A percentile compares a stretch with the other conserved stretches of the same genome.
Evolutionary conservation across 2,329 filamentous ascomycete species (phyloP).

Genomic region (Ophiocordyceps camponoti-floridani): DNA sequence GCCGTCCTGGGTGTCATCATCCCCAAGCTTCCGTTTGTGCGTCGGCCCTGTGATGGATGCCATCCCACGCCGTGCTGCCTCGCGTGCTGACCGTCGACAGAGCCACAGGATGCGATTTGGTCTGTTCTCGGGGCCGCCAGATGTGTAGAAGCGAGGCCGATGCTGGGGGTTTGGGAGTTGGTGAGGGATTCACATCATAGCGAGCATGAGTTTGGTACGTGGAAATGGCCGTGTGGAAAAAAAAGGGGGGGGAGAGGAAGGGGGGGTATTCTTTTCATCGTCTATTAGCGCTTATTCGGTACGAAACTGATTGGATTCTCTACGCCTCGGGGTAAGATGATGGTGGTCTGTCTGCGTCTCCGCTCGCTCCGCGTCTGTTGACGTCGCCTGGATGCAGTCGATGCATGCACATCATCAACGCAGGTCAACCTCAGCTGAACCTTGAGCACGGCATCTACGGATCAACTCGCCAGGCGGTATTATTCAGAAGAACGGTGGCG

Average conservation of each 20-base stretch:
- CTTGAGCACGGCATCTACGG: too few species aligned
- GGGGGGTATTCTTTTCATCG: too few species aligned
- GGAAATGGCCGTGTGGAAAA: slow-evolving; percentile 6
- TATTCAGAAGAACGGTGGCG: too few species aligned
- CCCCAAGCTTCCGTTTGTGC: slow-evolving; percentile 85
- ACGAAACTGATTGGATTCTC: slow-evolving; percentile 12
- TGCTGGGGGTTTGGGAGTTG: slow-evolving; percentile 2
- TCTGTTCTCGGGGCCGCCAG: slow-evolving; percentile 50
- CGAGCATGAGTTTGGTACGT: slow-evolving; percentile 16
- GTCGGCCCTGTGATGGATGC: slow-evolving; percentile 18
- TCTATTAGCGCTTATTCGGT: slow-evolving; percentile 9
- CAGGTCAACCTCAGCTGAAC: too few species aligned
- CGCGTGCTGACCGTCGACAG: slow-evolving; percentile 22
- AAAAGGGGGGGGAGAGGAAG: too few species aligned
- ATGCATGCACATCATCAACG: too few species aligned
- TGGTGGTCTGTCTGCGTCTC: too few species aligned
- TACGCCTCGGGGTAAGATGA: too few species aligned
- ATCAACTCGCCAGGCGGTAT: too few species aligned
- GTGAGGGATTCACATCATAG: slow-evolving; percentile 13
- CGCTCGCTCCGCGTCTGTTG: too few species aligned
- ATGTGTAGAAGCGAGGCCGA: slow-evolving; percentile 24
- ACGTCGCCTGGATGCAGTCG: too few species aligned
- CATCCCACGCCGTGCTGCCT: neutral
- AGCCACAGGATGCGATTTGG: slow-evolving; percentile 65
- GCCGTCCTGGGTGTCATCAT: slow-evolving; percentile 87